A percentile compares a stretch with the other conserved stretches of the same genome.
Evolutionary conservation across 2,329 filamentous ascomycete genomes (phyloP).

Genomic region (Phaeosphaeria sp.): DNA sequence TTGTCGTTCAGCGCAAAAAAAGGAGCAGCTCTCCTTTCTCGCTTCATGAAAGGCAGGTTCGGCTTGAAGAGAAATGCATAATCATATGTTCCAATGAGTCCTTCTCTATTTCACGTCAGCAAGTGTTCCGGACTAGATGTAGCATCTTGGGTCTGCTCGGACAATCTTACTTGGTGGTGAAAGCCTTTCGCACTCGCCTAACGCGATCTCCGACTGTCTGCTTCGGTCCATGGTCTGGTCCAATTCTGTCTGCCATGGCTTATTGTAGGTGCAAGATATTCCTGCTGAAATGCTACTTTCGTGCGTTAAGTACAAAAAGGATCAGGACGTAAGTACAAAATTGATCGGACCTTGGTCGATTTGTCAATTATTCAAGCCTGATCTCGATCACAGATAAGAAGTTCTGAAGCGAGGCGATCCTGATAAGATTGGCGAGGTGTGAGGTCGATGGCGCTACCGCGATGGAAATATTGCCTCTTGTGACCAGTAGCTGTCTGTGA

Average conservation of each 20-base stretch:
- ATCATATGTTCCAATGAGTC: conserved; percentile 85
- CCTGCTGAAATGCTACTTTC: not conserved
- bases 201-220: conserved; percentile 51
- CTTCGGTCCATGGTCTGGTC: conserved; percentile 50
- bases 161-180: conserved; percentile 55
- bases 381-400: not conserved
- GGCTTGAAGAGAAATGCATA: conserved; percentile 86
- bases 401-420: conserved; percentile 22
- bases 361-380: not conserved
- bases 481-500: conserved; percentile 9
- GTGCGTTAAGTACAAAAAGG: no score
- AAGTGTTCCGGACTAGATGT: not conserved
- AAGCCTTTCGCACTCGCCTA: conserved; percentile 51
- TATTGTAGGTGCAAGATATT: conserved; percentile 12
- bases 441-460: conserved; percentile 18
- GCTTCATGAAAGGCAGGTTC: conserved; percentile 82
- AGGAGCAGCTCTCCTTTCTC: conserved; percentile 65
- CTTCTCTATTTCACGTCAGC: conserved; percentile 58
- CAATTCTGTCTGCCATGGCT: conserved; percentile 51
- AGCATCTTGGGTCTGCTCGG: not conserved
- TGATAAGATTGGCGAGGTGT: conserved; percentile 24
- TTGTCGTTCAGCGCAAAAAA: conserved; percentile 85
- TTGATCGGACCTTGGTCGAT: not conserved
- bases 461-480: conserved; percentile 19
- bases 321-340: not conserved